These are phyloP conservation scores for Acer negundo DNA, from an alignment of 345 rosid species.

Conservation along the genomic window DNA sequence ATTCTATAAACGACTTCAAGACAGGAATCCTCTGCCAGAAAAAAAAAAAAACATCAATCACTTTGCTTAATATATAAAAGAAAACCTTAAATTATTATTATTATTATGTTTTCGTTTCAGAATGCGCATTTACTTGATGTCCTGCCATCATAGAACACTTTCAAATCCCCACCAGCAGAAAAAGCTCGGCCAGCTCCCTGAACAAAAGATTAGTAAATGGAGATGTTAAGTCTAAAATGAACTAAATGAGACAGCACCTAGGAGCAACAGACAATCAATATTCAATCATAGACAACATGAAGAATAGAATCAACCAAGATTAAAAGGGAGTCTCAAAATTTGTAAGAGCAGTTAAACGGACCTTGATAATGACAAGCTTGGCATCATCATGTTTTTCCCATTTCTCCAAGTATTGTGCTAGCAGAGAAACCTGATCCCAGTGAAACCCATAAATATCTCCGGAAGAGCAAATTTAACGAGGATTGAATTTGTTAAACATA, in stretches of 20 bases:
- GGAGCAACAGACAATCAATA: not conserved
- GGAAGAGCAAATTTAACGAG: not conserved
- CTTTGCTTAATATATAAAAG: not conserved
- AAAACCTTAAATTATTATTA: not conserved
- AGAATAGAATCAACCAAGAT: not conserved
- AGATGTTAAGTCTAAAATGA: not conserved
- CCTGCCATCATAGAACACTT: conserved; percentile 81
- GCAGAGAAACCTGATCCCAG: conserved; percentile 60
- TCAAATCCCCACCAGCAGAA: conserved; percentile 97
- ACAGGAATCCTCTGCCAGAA: conserved; percentile 78
- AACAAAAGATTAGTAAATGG: not conserved
- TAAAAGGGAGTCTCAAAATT: not conserved
- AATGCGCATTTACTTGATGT: conserved; percentile 56
- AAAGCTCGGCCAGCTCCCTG: conserved; percentile 94
- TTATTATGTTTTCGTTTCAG: not conserved
- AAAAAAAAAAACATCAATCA: conserved; percentile 20
- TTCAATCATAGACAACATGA: not conserved
- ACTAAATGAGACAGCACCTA: not conserved
- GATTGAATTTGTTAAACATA: conserved; percentile 27
- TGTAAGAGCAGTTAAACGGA: conserved; percentile 14
- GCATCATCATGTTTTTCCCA: conserved; percentile 76
- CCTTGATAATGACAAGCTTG: conserved; percentile 78
- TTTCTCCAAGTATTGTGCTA: conserved; percentile 73
- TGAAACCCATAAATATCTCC: not conserved
- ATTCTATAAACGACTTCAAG: conserved; percentile 89